Base-by-base conservation (phyloP, 1,284 basidiomycete species). In the Entoloma clypeatum region DNA sequence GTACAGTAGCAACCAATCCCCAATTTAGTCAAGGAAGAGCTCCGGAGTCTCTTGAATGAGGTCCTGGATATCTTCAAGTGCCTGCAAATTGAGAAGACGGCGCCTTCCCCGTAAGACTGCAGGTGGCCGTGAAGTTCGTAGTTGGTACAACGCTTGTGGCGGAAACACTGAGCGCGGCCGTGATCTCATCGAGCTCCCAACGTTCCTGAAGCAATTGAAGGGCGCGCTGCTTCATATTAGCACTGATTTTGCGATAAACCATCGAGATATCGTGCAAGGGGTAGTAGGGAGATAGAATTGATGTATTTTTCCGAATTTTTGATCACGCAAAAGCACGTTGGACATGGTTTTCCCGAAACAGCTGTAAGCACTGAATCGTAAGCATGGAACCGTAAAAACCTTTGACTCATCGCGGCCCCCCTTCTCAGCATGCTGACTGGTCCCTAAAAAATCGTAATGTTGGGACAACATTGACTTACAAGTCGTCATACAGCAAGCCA, bases 21-120 rank as follows among this genome's bases (percentile, higher is more conserved):
- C 14, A 23, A 60, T 55, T 41, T 58, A 48, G 36, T 59, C 54
- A 5, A 57, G 51, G 35, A 48, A 57, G 10, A 51, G 43, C 2
- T 37, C 32, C 7, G 50, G 55, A 4, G 34, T n/a, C 32, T 49
- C 40, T 10, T 31, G 22, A n/a, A 46, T 7, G 18, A 51, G 40
- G 9, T 44, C 9, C 7, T 21, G 14, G 11, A 43, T 24, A 13
- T 19, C 33, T 27, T 33, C 30, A 7, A n/a, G n/a, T 31, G 13
- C 25, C 11, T 23, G 6, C 3, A 18, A 17, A 7, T 16, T 30
- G 17, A 43, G 27, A 10, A 31, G n/a, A 17, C 25, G 25, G 10
- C 31, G 38, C 24, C 34, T 23, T 29, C 45, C 43, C 21, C 16
- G 45, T 16, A 40, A 29, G 26, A 30, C 16, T 1, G 43, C 41